phyloP scores from a whole-genome alignment of 225 moss, liverwort and hornwort species.

The Rhytidiadelphus loreus region DNA sequence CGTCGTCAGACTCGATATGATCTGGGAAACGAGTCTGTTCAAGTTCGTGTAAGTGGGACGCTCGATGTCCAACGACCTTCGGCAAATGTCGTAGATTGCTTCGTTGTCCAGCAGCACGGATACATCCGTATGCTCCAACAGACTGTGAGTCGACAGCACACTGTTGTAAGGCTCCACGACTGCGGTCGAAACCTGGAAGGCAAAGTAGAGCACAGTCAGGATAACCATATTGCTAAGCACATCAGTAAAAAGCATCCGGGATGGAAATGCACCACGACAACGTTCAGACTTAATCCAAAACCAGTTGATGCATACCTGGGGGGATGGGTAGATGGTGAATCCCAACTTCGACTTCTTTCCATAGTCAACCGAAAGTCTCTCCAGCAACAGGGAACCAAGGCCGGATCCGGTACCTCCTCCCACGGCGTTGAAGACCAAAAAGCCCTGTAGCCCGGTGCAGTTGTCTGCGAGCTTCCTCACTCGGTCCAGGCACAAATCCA shows the following conservation, averaged over 20 bases:
- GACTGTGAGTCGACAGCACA: slow-evolving; percentile 38
- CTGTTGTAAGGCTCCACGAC: slow-evolving; percentile 51
- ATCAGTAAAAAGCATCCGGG: too few relatives aligned
- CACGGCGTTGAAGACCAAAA: slow-evolving; percentile 40
- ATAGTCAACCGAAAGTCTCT: slow-evolving; percentile 48
- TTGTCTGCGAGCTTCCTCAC: slow-evolving; percentile 57
- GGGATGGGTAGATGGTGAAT: slow-evolving; percentile 46
- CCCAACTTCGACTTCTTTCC: slow-evolving; percentile 53
- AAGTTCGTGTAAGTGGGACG: slow-evolving; percentile 43
- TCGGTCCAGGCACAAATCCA: slow-evolving; percentile 43
- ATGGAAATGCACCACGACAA: not conserved
- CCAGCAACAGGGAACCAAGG: slow-evolving; percentile 30
- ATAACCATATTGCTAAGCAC: not conserved
- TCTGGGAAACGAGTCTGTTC: slow-evolving; percentile 37
- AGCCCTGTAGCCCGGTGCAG: slow-evolving; percentile 41
- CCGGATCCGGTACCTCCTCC: slow-evolving; percentile 45
- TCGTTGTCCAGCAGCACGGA: slow-evolving; percentile 50
- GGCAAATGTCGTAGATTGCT: slow-evolving; percentile 47
- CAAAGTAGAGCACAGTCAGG: not conserved
- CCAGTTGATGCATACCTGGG: slow-evolving; percentile 15
- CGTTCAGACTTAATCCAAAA: not conserved
- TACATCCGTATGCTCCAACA: slow-evolving; percentile 44
- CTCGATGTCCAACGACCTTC: slow-evolving; percentile 43
- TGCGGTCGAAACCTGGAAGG: slow-evolving; percentile 31
- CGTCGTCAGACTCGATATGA: slow-evolving; percentile 42